A percentile compares a stretch with the other conserved stretches of the same genome.
These are phyloP conservation scores for Coemansia sp. DNA, from an alignment of 192 early-diverging fungal species.

Conservation along the genomic window DNA sequence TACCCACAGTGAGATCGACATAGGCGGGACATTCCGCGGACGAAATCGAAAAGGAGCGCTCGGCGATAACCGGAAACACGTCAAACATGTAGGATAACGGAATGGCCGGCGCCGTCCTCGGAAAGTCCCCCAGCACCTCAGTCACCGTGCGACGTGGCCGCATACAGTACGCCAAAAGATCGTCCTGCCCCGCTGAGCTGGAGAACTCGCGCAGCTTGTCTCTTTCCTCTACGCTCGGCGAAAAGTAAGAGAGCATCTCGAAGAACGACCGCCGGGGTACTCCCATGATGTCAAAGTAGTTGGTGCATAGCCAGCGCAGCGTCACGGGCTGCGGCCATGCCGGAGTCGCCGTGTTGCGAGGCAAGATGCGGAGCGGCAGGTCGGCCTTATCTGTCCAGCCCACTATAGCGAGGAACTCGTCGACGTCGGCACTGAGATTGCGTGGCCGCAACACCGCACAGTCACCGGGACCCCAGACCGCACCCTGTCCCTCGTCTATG, in stretches of 20 bases:
- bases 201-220: constrained; percentile 83
- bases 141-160: constrained; percentile 73
- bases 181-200: constrained; percentile 77
- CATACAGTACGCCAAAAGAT: constrained; percentile 85
- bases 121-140: constrained; percentile 87
- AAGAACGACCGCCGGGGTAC: constrained; percentile 91
- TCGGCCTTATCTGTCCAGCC: constrained; percentile 57
- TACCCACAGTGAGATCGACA: constrained; percentile 79
- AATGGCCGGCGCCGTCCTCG: constrained; percentile 56
- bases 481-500: constrained; percentile 19
- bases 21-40: constrained; percentile 48
- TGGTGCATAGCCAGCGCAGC: constrained; percentile 70
- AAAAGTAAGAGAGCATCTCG: constrained; percentile 81
- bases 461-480: constrained; percentile 67
- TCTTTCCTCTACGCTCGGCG: constrained; percentile 61
- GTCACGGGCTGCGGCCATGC: constrained; percentile 44
- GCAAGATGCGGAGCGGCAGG: constrained; percentile 12
- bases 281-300: constrained; percentile 81
- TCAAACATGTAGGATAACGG: constrained; percentile 83
- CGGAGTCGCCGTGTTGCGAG: background rate
- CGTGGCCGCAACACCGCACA: constrained; percentile 72
- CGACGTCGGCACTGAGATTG: constrained; percentile 70
- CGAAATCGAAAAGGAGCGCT: constrained; percentile 85
- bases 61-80: constrained; percentile 75
- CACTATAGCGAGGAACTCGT: constrained; percentile 62